Base-by-base conservation (phyloP, 352 stramenopile species). In the Peronospora belbahrii region DNA sequence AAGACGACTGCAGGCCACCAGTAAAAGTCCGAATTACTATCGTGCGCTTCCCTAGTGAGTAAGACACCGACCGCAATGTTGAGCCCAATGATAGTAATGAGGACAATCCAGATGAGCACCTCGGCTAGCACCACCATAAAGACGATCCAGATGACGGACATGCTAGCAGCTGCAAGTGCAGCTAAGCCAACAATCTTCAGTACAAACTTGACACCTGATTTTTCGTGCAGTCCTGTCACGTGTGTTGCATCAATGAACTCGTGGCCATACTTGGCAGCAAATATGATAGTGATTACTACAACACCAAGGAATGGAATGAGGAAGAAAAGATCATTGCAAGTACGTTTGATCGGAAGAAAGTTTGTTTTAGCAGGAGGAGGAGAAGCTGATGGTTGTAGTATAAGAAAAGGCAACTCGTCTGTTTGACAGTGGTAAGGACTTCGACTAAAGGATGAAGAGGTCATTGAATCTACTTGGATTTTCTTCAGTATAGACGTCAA, bases 311-410 rank as follows among this genome's bases (percentile, higher is more conserved):
- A 83, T n/a, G 76, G 55, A 23, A 85, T 24, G 8, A 83, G 45
- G 41, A 89, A 87, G 49, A 89, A 66, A 13, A 92, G 52, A 56
- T 88, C 76, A 56, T 88, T 81, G 74, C 76, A 88, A 40, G 74
- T 62, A 55, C 70, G 69, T 48, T 70, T 59, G 6, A 48, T 42
- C 5, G 46, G 24, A 28, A 42, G 42, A 8, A 30, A 34, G 13
- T 2, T 55, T 33, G 46, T 42, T 32, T 32, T 31, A 27, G n/a
- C n/a, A n/a, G n/a, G n/a, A n/a, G n/a, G n/a, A n/a, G 48, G 17
- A 48, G 38, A 18, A 10, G 53, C 36, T 4, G 43, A 37, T 32
- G 47, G 33, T 38, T 65, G 25, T 20, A 42, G 13, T 25, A 35
- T 13, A 36, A 27, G 34, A 22, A 50, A 35, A 10, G 47, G 41